Evolutionary conservation across 768 basidiomycete genomes (phyloP), one percentile per base, ranked within the genome.

Genomic region (Naganishia antarctica): DNA sequence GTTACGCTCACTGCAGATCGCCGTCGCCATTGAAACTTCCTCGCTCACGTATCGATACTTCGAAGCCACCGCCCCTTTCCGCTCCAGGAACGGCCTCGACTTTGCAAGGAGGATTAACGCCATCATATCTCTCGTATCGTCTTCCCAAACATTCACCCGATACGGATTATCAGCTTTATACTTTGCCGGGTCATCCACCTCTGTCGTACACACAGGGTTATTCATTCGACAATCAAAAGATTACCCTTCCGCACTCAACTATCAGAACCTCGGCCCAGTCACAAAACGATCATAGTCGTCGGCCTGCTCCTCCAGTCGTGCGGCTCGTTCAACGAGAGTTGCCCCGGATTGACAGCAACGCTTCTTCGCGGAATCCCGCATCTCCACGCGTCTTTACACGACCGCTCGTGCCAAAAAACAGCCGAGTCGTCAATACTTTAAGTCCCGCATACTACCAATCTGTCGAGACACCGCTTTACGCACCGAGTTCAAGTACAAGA

Each of bases 11-110:
- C 3, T 21, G 21, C 12, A 51, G 31, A 31, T 32, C 31, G 1
- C 32, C 50, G 31, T 32, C 50, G 21, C 50, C 31, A 18, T 37
- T 37, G 34, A 7, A 37, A 15, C 34, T 37, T 37, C 34, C 34
- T 7, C 7, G 15, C 34, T 7, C 34, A 15, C 34, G 15, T 7
- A 15, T 37, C 15, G 34, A 15, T 7, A 37, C 34, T 37, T 15
- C 34, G 34, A 31, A 29, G 32, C 31, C 50, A 3, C 31, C 31
- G 21, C 13, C 50, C 4, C 32, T 51, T 21, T 51, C 50, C 15
- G 50, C 50, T 18, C 50, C 50, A 51, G 50, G 28, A 34, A 32
- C 31, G 18, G 32, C 50, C 32, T 51, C 3, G n/a, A 18, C 50
- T 15, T 32, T 31, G 15, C 32, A 51, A n/a, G 50, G 50, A 18